These are phyloP conservation scores for Phytophthora megakarya DNA, from an alignment of 352 stramenopile genomes.

Conservation along the genomic window DNA sequence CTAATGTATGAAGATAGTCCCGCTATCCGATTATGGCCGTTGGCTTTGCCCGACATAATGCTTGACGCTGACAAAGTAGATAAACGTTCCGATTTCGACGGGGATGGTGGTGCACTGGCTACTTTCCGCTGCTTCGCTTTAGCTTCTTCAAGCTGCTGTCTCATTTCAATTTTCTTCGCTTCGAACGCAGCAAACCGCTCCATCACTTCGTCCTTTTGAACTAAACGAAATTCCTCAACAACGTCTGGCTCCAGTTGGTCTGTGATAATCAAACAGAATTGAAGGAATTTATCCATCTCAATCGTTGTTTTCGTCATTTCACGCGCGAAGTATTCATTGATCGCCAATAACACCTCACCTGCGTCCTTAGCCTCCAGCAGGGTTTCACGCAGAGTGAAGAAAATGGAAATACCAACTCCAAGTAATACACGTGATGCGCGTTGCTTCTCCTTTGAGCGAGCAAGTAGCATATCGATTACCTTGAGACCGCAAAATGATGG, in stretches of 20 bases:
- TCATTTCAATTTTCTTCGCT: slow-evolving; percentile 87
- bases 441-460: slow-evolving; percentile 62
- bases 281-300: slow-evolving; percentile 76
- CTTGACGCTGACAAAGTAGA: slow-evolving; percentile 51
- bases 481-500: slow-evolving; percentile 74
- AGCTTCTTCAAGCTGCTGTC: slow-evolving; percentile 75
- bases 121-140: slow-evolving; percentile 55
- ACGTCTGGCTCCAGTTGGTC: slow-evolving; percentile 75
- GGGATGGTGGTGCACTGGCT: slow-evolving; percentile 53
- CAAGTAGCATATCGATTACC: slow-evolving; percentile 80
- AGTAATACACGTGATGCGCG: slow-evolving; percentile 72
- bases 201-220: slow-evolving; percentile 87
- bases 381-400: slow-evolving; percentile 63
- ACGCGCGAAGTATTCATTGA: slow-evolving; percentile 80
- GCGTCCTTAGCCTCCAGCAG: slow-evolving; percentile 75
- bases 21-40: slow-evolving; percentile 33
- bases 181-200: slow-evolving; percentile 78
- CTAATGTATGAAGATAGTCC: slow-evolving; percentile 69
- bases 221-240: slow-evolving; percentile 68
- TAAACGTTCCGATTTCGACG: slow-evolving; percentile 56
- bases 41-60: slow-evolving; percentile 29
- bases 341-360: slow-evolving; percentile 75
- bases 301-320: slow-evolving; percentile 69
- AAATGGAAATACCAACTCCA: slow-evolving; percentile 78
- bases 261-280: slow-evolving; percentile 67